Conservation (phyloP, 2,329 filamentous ascomycete genomes). For the Paraconiothyrium sp. region DNA sequence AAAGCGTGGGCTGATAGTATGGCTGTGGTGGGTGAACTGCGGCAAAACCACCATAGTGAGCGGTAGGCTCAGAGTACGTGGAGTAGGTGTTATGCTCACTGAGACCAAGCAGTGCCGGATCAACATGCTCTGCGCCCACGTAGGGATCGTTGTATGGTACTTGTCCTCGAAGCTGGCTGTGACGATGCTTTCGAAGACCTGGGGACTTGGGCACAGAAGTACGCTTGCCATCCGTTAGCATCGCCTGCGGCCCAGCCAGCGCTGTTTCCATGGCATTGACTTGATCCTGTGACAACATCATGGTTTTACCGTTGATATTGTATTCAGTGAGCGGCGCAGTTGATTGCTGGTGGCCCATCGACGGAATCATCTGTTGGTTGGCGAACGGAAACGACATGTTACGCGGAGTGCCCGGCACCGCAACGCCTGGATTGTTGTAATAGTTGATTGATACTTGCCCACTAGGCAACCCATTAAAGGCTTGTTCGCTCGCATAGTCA, state of each 20-base stretch:
- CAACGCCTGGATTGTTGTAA: conserved; percentile 14
- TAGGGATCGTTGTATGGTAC: neutral
- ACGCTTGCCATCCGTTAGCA: conserved; percentile 9
- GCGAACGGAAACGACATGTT: neutral
- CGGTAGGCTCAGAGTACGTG: conserved; percentile 14
- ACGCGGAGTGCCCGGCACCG: conserved; percentile 16
- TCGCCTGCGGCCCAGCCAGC: neutral
- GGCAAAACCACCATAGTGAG: conserved; percentile 1
- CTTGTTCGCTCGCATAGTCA: neutral
- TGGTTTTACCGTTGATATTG: neutral
- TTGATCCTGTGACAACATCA: neutral
- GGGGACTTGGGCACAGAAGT: conserved; percentile 11
- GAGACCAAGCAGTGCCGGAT: conserved; percentile 2
- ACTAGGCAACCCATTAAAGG: neutral
- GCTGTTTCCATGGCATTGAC: neutral
- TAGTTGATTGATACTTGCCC: conserved; percentile 11
- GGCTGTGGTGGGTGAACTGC: neutral
- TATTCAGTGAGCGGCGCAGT: neutral
- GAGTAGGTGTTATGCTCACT: neutral
- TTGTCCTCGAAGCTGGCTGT: neutral
- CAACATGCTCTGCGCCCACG: neutral
- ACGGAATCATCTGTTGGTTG: neutral
- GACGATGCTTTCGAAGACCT: neutral
- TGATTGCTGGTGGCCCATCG: neutral
- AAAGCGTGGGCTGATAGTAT: neutral